A percentile compares a stretch with the other conserved stretches of the same genome.
These are phyloP conservation scores for Calonectria leucothoes DNA, from an alignment of 2,329 filamentous ascomycete species.

Conservation along the genomic window DNA sequence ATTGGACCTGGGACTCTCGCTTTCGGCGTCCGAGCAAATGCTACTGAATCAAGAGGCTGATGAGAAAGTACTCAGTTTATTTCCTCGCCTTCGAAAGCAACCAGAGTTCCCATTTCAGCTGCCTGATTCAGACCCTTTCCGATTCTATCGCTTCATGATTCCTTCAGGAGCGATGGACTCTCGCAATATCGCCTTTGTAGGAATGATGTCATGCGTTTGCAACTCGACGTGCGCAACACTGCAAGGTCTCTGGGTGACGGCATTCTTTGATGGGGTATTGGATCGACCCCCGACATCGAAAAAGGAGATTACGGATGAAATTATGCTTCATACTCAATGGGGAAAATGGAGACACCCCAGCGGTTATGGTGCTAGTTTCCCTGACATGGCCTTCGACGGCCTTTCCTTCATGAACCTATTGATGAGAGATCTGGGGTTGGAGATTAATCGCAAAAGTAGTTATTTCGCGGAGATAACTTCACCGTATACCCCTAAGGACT, in stretches of 20 bases:
- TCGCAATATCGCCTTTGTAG: slow-evolving; percentile 48
- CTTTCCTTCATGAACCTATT: slow-evolving; percentile 68
- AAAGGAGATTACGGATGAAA: slow-evolving; percentile 59
- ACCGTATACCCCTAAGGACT: slow-evolving; percentile 38
- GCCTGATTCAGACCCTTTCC: slow-evolving; percentile 33
- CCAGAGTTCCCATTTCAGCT: slow-evolving; percentile 33
- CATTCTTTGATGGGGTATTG: slow-evolving; percentile 65
- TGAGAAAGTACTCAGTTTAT: slow-evolving; percentile 29
- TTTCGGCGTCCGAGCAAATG: slow-evolving; percentile 13
- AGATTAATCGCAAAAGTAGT: slow-evolving; percentile 38
- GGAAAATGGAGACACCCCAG: slow-evolving; percentile 75
- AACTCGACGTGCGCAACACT: slow-evolving; percentile 48
- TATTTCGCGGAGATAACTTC: slow-evolving; percentile 26
- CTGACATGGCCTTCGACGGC: slow-evolving; percentile 83
- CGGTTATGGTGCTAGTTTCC: slow-evolving; percentile 70
- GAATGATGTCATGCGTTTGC: slow-evolving; percentile 46
- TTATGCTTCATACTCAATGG: slow-evolving; percentile 74
- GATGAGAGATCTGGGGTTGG: slow-evolving; percentile 72
- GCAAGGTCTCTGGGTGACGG: slow-evolving; percentile 65
- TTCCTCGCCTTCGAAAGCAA: slow-evolving; percentile 35
- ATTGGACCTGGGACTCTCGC: slow-evolving; percentile 31
- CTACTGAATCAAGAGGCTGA: slow-evolving; percentile 28
- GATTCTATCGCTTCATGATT: slow-evolving; percentile 44
- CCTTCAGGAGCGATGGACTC: slow-evolving; percentile 28
- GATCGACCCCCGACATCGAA: slow-evolving; percentile 48